Evolutionary conservation across 495 filamentous ascomycete species (phyloP).

Genomic region (Oidiodendron maius): DNA sequence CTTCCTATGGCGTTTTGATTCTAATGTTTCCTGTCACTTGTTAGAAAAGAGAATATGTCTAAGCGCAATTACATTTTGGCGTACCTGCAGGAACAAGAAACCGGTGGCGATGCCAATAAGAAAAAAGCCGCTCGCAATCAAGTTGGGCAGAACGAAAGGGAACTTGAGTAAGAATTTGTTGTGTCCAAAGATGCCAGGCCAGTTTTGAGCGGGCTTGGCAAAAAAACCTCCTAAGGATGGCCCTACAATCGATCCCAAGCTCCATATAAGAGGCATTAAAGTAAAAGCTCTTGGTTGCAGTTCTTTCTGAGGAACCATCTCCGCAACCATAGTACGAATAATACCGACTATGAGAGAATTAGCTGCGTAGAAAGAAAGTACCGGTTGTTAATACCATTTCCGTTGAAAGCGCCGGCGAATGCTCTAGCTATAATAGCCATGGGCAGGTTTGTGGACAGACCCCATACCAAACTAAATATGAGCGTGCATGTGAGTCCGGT

Average conservation of each 20-base stretch:
- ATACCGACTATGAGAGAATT: constrained; percentile 46
- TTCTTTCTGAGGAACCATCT: constrained; percentile 75
- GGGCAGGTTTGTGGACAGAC: constrained; percentile 64
- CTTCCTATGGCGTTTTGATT: constrained; percentile 49
- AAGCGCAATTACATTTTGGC: background rate
- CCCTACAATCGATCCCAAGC: constrained; percentile 79
- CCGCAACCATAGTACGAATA: constrained; percentile 63
- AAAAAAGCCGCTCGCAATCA: constrained; percentile 68
- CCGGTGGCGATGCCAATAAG: constrained; percentile 65
- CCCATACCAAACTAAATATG: constrained; percentile 66
- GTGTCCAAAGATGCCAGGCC: constrained; percentile 59
- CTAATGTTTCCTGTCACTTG: constrained; percentile 58
- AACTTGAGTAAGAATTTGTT: constrained; percentile 62
- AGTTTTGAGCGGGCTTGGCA: constrained; percentile 64
- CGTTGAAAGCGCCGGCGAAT: constrained; percentile 60
- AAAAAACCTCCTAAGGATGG: constrained; percentile 83
- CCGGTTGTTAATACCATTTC: constrained; percentile 42
- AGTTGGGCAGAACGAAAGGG: constrained; percentile 78
- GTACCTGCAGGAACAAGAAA: constrained; percentile 58
- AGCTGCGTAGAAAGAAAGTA: background rate
- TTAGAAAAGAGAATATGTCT: constrained; percentile 4
- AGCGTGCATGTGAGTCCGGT: constrained; percentile 66
- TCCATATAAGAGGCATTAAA: constrained; percentile 81
- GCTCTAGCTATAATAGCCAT: constrained; percentile 68
- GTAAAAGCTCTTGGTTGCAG: constrained; percentile 78